A percentile compares a stretch with the other conserved stretches of the same genome.
Conservation (phyloP, 768 basidiomycete species). For the Russula griseocarnosa region DNA sequence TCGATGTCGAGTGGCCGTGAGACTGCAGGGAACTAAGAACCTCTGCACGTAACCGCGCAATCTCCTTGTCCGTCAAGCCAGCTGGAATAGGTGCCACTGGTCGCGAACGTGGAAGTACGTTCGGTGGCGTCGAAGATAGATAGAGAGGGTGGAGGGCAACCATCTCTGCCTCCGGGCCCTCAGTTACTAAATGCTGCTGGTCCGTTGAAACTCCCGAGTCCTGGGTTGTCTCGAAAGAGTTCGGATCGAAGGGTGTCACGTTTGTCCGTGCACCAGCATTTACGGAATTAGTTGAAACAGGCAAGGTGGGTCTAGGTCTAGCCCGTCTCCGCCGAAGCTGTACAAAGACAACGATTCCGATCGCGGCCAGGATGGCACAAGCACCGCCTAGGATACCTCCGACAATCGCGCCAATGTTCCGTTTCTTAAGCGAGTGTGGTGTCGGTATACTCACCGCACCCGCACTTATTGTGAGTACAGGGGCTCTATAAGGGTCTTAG, state of each 20-base stretch:
- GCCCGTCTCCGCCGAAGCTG: conserved; percentile 13
- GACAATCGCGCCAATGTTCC: conserved; percentile 19
- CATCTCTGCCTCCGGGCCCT: not conserved
- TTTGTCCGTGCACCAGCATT: not conserved
- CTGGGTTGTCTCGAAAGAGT: not conserved
- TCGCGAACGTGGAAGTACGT: not conserved
- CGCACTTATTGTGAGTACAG: conserved; percentile 4
- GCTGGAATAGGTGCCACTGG: not conserved
- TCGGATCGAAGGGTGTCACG: conserved; percentile 12
- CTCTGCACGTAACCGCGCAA: conserved; percentile 13
- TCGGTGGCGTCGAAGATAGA: not conserved
- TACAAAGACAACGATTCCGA: conserved; percentile 7
- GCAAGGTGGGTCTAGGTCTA: not conserved
- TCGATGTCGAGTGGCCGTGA: not conserved
- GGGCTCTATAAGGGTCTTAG: not conserved
- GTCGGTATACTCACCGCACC: not conserved
- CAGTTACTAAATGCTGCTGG: not conserved
- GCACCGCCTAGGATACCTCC: conserved; percentile 25
- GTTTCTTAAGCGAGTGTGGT: not conserved
- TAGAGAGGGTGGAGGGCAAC: not conserved
- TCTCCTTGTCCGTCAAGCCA: conserved; percentile 19
- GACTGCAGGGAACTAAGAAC: not conserved
- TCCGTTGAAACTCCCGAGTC: not conserved
- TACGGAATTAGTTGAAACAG: not conserved
- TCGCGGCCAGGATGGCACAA: not conserved